phyloP scores from a whole-genome alignment of 495 filamentous ascomycete species.

The Recurvomyces mirabilis region DNA sequence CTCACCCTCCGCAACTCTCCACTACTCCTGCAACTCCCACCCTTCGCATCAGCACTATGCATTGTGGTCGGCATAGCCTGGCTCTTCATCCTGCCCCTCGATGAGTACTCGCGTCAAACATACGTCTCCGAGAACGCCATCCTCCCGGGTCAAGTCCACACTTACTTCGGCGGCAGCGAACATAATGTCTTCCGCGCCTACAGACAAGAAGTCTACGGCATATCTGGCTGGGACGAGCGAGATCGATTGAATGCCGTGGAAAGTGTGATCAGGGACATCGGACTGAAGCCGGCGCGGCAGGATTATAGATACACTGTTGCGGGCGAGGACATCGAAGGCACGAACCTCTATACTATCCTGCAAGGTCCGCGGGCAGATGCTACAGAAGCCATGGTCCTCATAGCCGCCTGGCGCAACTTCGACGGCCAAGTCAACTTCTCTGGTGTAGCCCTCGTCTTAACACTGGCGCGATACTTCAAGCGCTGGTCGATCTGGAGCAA shows the following conservation, averaged over 20 bases:
- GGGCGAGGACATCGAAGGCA: slow-evolving; percentile 61
- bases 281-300: slow-evolving; percentile 77
- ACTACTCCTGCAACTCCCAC: slow-evolving; percentile 59
- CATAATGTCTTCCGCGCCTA: slow-evolving; percentile 92
- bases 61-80: slow-evolving; percentile 80
- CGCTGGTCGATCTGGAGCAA: slow-evolving; percentile 98
- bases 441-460: slow-evolving; percentile 73
- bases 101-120: slow-evolving; percentile 82
- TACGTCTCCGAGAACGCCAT: slow-evolving; percentile 98
- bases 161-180: slow-evolving; percentile 92
- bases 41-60: slow-evolving; percentile 77
- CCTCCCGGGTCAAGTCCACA: slow-evolving; percentile 90
- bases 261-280: slow-evolving; percentile 25
- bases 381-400: slow-evolving; percentile 92
- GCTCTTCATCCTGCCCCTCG: slow-evolving; percentile 84
- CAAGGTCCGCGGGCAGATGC: slow-evolving; percentile 92
- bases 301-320: slow-evolving; percentile 67
- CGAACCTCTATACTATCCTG: slow-evolving; percentile 92
- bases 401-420: slow-evolving; percentile 79
- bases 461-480: slow-evolving; percentile 88
- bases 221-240: slow-evolving; percentile 7
- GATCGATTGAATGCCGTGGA: slow-evolving; percentile 11
- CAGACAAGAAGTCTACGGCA: slow-evolving; percentile 63
- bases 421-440: slow-evolving; percentile 70
- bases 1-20: slow-evolving; percentile 51